Evolutionary conservation across 2,329 filamentous ascomycete genomes (phyloP), one percentile per base, ranked within the genome.

Genomic region (Colletotrichum limetticola): DNA sequence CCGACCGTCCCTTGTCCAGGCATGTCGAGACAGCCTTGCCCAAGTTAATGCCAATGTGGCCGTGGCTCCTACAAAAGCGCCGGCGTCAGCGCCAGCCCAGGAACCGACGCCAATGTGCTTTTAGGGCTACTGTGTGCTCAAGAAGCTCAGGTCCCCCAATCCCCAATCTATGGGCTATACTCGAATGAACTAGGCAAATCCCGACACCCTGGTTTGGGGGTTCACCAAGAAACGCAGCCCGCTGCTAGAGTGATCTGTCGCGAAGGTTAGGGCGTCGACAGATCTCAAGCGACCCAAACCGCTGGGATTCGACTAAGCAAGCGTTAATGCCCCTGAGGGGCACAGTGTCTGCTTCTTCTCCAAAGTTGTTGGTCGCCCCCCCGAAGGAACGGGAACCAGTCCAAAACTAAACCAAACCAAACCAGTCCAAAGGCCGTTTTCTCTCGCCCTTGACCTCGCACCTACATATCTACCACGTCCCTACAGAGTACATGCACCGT

Each of bases 221-320:
- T 74, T 74, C 71, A 71, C 71, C 71, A 74, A 74, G 71, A 72
- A 74, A 74, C 62, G 66, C 74, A 74, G 58, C 71, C 71, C 71
- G 62, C 70, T 73, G 71, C 74, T 68, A 74, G 74, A 75, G 62
- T 75, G 66, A 75, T 75, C 74, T 75, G 59, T 75, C 71, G 64
- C 67, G 71, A 74, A 70, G 60, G 67, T 74, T 75, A 75, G 74
- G 71, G 74, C 71, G 71, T 74, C 66, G 73, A 74, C 73, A 74
- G 73, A 74, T 74, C 71, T 75, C 71, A 74, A 74, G 74, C 74
- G 74, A 75, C 71, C 74, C 74, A 71, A 74, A 58, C 71, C 58
- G 60, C 71, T 66, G 74, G 74, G 74, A 73, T 65, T 67, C 53
- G 66, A 75, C 74, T 75, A 75, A 71, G 62, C 67, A 71, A 74